phyloP scores from a whole-genome alignment of 495 filamentous ascomycete species.

The Cladorrhinum samala region DNA sequence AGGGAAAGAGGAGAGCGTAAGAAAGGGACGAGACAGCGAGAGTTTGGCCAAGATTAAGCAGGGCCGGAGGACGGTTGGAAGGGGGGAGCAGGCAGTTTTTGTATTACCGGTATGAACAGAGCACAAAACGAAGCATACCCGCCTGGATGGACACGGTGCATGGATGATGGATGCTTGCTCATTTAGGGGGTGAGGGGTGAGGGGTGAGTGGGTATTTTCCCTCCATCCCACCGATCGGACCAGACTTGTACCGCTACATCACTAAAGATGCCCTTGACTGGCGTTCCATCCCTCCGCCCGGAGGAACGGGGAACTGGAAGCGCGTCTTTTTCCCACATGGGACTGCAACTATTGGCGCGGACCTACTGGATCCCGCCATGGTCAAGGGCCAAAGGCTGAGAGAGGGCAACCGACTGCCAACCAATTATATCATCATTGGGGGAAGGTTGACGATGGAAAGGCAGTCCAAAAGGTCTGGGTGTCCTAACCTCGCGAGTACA shows the following conservation, averaged over 20 bases:
- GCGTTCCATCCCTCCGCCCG: not conserved
- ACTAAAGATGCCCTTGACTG: not conserved
- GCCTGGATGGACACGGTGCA: constrained; percentile 23
- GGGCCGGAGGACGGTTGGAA: constrained; percentile 2
- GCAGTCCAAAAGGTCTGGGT: not conserved
- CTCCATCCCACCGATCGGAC: constrained; percentile 17
- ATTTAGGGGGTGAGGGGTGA: not conserved
- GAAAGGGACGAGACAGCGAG: constrained; percentile 7
- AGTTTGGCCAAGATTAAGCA: constrained; percentile 1
- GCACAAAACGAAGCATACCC: constrained; percentile 19
- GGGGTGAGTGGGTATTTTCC: constrained; percentile 1
- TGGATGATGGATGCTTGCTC: constrained; percentile 17
- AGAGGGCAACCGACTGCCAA: too few relatives aligned
- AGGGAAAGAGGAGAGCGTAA: not conserved
- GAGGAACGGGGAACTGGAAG: too few relatives aligned
- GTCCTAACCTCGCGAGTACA: not conserved
- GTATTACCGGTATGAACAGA: constrained; percentile 27
- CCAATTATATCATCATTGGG: too few relatives aligned
- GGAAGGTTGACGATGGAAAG: too few relatives aligned
- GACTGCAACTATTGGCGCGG: too few relatives aligned
- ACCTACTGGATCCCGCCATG: too few relatives aligned
- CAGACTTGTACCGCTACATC: constrained; percentile 19
- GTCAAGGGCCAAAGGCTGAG: too few relatives aligned
- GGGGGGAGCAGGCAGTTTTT: constrained; percentile 17
- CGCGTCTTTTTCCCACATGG: not conserved